Percentiles rank a stretch among this genome's conserved stretches.
These are phyloP conservation scores for Magnolia sinica DNA, from an alignment of 164 flowering plant genomes.

Conservation along the genomic window DNA sequence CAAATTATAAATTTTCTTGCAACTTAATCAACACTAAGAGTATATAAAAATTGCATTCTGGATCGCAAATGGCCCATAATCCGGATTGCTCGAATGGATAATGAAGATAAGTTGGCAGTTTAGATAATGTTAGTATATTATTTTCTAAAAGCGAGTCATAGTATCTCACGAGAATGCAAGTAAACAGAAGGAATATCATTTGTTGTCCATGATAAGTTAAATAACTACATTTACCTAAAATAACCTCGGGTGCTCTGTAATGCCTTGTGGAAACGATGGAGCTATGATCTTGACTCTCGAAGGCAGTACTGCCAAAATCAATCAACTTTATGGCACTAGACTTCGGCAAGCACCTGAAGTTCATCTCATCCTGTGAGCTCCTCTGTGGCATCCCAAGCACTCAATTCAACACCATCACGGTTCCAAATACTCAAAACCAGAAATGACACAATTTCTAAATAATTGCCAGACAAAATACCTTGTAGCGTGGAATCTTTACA, in stretches of 20 bases:
- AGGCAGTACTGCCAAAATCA: slow-evolving; percentile 94
- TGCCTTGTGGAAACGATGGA: slow-evolving; percentile 90
- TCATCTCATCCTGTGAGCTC: slow-evolving; percentile 44
- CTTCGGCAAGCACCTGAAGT: slow-evolving; percentile 79
- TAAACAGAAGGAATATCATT: background rate
- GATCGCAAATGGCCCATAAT: background rate
- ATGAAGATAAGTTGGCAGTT: background rate
- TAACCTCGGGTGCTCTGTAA: slow-evolving; percentile 94
- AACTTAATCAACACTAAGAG: too few relatives aligned
- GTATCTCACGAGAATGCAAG: background rate
- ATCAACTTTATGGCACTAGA: slow-evolving; percentile 95
- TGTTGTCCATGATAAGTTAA: background rate
- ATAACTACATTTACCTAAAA: slow-evolving; percentile 65
- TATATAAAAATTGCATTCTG: background rate
- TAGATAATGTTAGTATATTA: background rate
- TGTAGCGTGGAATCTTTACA: slow-evolving; percentile 58
- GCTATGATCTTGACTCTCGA: slow-evolving; percentile 65
- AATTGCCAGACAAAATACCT: slow-evolving; percentile 42
- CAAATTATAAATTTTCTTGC: too few relatives aligned
- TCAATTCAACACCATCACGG: slow-evolving; percentile 23
- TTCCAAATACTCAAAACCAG: slow-evolving; percentile 22
- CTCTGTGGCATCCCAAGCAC: slow-evolving; percentile 59
- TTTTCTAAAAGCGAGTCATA: background rate
- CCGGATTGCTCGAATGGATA: background rate
- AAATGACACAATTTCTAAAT: slow-evolving; percentile 19